Evolutionary conservation across 495 filamentous ascomycete genomes (phyloP).

Genomic region (Neurospora sp.): DNA sequence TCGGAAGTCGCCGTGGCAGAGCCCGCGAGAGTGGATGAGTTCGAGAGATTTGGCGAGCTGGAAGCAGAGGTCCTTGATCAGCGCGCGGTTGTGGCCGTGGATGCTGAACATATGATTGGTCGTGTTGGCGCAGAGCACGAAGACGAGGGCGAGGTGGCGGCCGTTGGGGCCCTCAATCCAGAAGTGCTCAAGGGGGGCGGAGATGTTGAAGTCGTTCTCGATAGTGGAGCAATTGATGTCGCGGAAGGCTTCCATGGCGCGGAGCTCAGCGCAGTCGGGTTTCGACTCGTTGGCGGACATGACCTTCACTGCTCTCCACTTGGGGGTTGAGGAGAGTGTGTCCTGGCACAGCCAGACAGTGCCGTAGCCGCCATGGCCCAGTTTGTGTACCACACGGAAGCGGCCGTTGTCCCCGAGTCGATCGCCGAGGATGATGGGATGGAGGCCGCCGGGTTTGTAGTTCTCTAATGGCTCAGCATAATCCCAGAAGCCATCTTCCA

Average conservation of each 20-base stretch:
- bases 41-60: conserved; percentile 10
- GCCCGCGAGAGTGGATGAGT: conserved; percentile 12
- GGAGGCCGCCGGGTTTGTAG: conserved; percentile 10
- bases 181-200: conserved; percentile 21
- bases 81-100: not conserved
- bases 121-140: not conserved
- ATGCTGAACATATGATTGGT: not conserved
- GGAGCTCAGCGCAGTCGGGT: conserved; percentile 7
- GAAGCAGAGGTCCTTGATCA: conserved; percentile 16
- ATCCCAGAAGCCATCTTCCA: not conserved
- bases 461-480: not conserved
- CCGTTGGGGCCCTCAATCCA: conserved; percentile 30
- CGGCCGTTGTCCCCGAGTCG: conserved; percentile 21
- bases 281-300: conserved; percentile 7
- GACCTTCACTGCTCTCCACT: conserved; percentile 21
- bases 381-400: conserved; percentile 44
- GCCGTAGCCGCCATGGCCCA: conserved; percentile 38
- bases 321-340: not conserved
- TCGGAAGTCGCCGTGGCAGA: conserved; percentile 22
- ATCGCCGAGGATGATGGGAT: conserved; percentile 41
- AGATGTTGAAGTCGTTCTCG: conserved; percentile 5
- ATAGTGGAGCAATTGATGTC: not conserved
- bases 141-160: conserved; percentile 25
- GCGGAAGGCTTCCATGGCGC: conserved; percentile 3
- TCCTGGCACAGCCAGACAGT: conserved; percentile 49